These are phyloP conservation scores for Neurospora sp. DNA, from an alignment of 495 filamentous ascomycete genomes.

Conservation along the genomic window DNA sequence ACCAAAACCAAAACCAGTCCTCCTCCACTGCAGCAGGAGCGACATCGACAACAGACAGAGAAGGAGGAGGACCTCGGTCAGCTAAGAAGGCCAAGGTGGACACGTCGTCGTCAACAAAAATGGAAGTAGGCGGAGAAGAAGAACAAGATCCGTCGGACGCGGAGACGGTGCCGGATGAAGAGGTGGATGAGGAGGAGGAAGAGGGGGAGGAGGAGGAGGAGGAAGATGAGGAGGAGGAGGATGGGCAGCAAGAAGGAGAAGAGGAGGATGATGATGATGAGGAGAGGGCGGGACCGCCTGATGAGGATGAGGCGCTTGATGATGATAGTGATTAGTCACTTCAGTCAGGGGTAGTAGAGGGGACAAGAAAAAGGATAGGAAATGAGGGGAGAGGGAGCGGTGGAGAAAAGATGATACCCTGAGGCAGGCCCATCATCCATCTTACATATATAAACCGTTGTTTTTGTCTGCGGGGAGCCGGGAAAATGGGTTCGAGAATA, in stretches of 20 bases:
- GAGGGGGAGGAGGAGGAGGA: conserved; percentile 38
- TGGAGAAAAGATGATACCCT: neutral
- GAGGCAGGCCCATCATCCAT: neutral
- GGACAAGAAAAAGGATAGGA: neutral
- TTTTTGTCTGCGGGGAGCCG: neutral
- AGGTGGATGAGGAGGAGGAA: conserved; percentile 44
- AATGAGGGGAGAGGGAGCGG: neutral
- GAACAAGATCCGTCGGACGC: conserved; percentile 28
- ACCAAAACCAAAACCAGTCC: neutral
- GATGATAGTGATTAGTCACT: conserved; percentile 42
- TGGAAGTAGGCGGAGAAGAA: conserved; percentile 22
- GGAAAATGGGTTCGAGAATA: too few relatives aligned
- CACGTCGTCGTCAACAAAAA: conserved; percentile 24
- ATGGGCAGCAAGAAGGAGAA: conserved; percentile 34
- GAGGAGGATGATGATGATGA: conserved; percentile 33
- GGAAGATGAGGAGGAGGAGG: conserved; percentile 35
- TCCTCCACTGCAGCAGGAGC: neutral
- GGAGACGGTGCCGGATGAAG: conserved; percentile 42
- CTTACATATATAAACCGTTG: neutral
- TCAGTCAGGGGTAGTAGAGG: neutral
- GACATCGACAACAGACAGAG: neutral
- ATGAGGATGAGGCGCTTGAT: conserved; percentile 58
- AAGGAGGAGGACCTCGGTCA: conserved; percentile 8
- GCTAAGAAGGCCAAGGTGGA: conserved; percentile 35
- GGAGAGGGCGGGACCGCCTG: conserved; percentile 31